Evolutionary conservation across 2,329 filamentous ascomycete species (phyloP).

Genomic region (Aspergillus neoniger): DNA sequence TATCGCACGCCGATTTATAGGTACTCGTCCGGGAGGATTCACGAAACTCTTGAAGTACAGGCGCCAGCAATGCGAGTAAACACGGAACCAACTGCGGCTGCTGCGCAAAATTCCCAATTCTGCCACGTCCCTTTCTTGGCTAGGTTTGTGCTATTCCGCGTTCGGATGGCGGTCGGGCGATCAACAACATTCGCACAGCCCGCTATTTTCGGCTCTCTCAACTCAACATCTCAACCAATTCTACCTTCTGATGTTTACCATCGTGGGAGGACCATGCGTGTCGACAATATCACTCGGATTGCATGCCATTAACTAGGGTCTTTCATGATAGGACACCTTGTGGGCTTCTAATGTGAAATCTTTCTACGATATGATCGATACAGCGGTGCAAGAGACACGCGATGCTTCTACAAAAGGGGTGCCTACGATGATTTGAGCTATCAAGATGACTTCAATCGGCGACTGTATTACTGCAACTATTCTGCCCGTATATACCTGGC

Average conservation of each 20-base stretch:
- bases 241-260: not conserved
- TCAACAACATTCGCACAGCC: slow-evolving; percentile 15
- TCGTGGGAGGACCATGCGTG: too few relatives aligned
- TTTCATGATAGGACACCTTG: not conserved
- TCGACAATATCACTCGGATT: not conserved
- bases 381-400: not conserved
- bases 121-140: slow-evolving; percentile 26
- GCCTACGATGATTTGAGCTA: not conserved
- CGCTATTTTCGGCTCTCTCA: slow-evolving; percentile 7
- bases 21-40: not conserved
- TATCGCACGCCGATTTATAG: not conserved
- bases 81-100: slow-evolving; percentile 7
- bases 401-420: not conserved
- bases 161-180: slow-evolving; percentile 23
- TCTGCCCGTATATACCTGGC: not conserved
- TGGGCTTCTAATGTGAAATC: not conserved
- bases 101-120: slow-evolving; percentile 21
- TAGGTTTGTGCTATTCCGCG: slow-evolving; percentile 14
- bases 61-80: slow-evolving; percentile 12
- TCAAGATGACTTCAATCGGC: not conserved
- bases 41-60: not conserved
- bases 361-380: too few relatives aligned
- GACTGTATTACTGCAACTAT: not conserved
- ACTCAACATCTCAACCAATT: not conserved
- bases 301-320: not conserved